These are phyloP conservation scores for Colletotrichum simmondsii DNA, from an alignment of 2,329 filamentous ascomycete genomes.

Conservation along the genomic window DNA sequence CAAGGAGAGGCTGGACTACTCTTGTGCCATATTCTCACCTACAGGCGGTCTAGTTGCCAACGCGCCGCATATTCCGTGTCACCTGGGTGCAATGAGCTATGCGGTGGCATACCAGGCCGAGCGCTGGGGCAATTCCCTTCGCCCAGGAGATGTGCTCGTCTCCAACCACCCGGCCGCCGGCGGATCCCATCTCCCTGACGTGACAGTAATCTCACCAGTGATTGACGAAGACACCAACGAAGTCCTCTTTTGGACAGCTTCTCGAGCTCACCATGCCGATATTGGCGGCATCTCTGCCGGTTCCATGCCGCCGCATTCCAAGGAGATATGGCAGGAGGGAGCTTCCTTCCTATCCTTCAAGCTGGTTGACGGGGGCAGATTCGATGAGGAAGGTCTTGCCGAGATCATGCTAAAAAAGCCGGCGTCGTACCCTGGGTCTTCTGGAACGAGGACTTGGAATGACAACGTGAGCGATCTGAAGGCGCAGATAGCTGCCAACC, in stretches of 20 bases:
- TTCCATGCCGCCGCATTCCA: slow-evolving; percentile 81
- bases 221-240: slow-evolving; percentile 69
- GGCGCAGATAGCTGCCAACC: slow-evolving; percentile 70
- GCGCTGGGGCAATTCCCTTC: slow-evolving; percentile 81
- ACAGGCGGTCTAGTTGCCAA: slow-evolving; percentile 81
- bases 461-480: background rate
- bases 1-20: slow-evolving; percentile 66
- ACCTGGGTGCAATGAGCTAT: slow-evolving; percentile 86
- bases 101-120: slow-evolving; percentile 81
- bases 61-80: slow-evolving; percentile 82
- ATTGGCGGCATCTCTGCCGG: slow-evolving; percentile 85
- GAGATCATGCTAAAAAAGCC: slow-evolving; percentile 79
- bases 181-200: slow-evolving; percentile 84
- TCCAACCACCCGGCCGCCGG: slow-evolving; percentile 87
- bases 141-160: slow-evolving; percentile 82
- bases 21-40: slow-evolving; percentile 81
- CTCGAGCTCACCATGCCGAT: slow-evolving; percentile 84
- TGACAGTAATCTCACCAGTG: slow-evolving; percentile 82
- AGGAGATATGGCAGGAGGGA: slow-evolving; percentile 71
- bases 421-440: slow-evolving; percentile 74
- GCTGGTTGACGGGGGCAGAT: slow-evolving; percentile 78
- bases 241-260: slow-evolving; percentile 85
- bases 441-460: background rate
- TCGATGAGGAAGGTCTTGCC: slow-evolving; percentile 81
- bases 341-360: slow-evolving; percentile 73